Evolutionary conservation across 225 moss, liverwort and hornwort species (phyloP), one percentile per base, ranked within the genome.

Genomic region (Polytrichum commune): DNA sequence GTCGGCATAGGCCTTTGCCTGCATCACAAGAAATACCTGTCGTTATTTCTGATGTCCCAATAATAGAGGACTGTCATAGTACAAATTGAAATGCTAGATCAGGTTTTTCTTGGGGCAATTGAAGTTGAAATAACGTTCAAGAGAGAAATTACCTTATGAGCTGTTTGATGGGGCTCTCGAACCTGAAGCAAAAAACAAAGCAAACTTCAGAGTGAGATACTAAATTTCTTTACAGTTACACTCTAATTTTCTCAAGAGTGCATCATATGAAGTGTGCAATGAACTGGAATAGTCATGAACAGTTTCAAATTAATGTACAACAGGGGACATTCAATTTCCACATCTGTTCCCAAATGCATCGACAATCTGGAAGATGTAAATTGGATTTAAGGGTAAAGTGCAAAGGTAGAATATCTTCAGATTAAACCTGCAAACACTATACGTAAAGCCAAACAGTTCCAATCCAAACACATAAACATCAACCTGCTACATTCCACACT

Each of bases 1-100:
- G 69, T 87, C 86, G n/a, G 86, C 83, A 33, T 87, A 87, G n/a
- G 86, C 86, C 76, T 64, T 87, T 18, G 86, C 72, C 86, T 87
- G 83, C 74, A 74, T 54, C 54, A 72, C 67, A 63, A 69, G 18
- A 69, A 19, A 38, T 33, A 9, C 13, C 46, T 4, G 4, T 46
- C 16, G 46, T 46, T 46, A 46, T 0, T 46, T 46, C 46, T 46
- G 46, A 46, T 46, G 46, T 16, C 46, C 18, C 28, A 54, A 26
- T 64, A 64, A 18, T 64, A 64, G 18, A n/a, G 6, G 60, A 26
- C 7, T 22, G 23, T 22, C 8, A 20, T 58, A 1, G 60, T 26
- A 22, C 23, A 22, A 61, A 60, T 20, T 20, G 7, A 22, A 61
- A n/a, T 26, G 64, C 64, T 26, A 24, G 7, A 64, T 26, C 27